Evolutionary conservation across 1,284 basidiomycete species (phyloP), one percentile per base, ranked within the genome.

Genomic region (Cutaneotrichosporon mucoides): DNA sequence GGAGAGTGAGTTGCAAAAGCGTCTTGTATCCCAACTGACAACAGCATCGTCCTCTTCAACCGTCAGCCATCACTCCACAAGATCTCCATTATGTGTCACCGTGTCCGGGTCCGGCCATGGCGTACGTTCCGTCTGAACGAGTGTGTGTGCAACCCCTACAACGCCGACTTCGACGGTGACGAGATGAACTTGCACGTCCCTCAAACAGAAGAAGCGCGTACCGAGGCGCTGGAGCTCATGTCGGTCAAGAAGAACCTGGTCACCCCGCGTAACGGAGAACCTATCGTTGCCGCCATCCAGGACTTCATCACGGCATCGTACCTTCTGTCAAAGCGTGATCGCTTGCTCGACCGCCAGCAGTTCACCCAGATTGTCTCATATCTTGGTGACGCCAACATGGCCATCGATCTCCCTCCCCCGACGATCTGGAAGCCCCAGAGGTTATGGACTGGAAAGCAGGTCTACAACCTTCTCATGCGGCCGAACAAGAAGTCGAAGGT

Each of bases 181-280:
- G 96, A 99, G 79, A 99, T 99, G 96, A 99, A 99, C 79, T 82
- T 99, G 71, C 94, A 99, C 78, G 92, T 99, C 2, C 96, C 96
- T 0, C 96, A 99, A 77, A 99, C 96, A 0, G 96, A 99, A 77
- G 96, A 99, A 80, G 94, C 96, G 1, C 84, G 96, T 54, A 97
- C 95, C 4, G 96, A 99, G 78, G 96, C 96, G 0, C 85, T 96
- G 36, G 90, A 96, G 72, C 86, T 99, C 43, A 99, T 99, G 96
- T 93, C 86, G 68, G 91, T 98, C 67, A 97, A 97, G 76, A 87
- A 94, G 76, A 99, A 99, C 76, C 84, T 99, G 56, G 95, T 99
- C 61, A 99, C 94, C 0, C 93, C 94, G 12, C 86, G 93, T 60
- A 97, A 97, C 68, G 94, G 94, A 68, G 92, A 97, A 75, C 94